Percentiles rank a stretch among this genome's conserved stretches.
These are phyloP conservation scores for Trametes versicolor DNA, from an alignment of 1,284 basidiomycete genomes.

Conservation along the genomic window DNA sequence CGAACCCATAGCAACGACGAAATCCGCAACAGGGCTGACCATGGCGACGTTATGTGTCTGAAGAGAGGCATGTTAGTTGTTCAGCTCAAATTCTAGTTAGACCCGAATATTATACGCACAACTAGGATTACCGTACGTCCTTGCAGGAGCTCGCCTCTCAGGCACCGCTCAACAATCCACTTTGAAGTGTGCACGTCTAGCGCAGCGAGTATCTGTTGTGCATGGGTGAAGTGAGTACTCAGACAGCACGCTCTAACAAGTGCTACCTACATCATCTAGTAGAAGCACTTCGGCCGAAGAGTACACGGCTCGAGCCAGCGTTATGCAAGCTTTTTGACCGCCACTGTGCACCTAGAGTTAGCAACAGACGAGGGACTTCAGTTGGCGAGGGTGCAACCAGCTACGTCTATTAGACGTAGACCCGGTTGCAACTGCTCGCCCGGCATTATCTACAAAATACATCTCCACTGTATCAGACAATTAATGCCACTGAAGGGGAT, in stretches of 20 bases:
- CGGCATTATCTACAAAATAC: no score
- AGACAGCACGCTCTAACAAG: no score
- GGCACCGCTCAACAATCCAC: slow-evolving; percentile 83
- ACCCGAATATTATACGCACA: slow-evolving; percentile 52
- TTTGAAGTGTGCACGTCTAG: slow-evolving; percentile 74
- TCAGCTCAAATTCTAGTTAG: not conserved
- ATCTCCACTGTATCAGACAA: no score
- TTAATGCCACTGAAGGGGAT: no score
- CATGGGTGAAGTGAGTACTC: no score
- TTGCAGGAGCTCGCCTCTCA: slow-evolving; percentile 72
- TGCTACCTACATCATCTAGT: slow-evolving; percentile 67
- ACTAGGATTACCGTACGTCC: slow-evolving; percentile 79
- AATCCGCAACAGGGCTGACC: slow-evolving; percentile 69
- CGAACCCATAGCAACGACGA: slow-evolving; percentile 64
- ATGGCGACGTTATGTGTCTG: slow-evolving; percentile 81
- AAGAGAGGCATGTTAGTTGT: not conserved
- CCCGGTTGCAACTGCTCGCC: no score
- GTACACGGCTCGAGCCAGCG: slow-evolving; percentile 78
- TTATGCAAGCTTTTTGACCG: slow-evolving; percentile 83
- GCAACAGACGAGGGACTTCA: no score
- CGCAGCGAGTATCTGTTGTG: slow-evolving; percentile 55
- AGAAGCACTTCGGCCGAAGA: slow-evolving; percentile 69
- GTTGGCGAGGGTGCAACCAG: no score
- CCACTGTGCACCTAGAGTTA: slow-evolving; percentile 59
- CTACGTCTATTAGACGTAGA: no score